Evolutionary conservation across 2,329 filamentous ascomycete species (phyloP).

Genomic region (Didymella exigua): DNA sequence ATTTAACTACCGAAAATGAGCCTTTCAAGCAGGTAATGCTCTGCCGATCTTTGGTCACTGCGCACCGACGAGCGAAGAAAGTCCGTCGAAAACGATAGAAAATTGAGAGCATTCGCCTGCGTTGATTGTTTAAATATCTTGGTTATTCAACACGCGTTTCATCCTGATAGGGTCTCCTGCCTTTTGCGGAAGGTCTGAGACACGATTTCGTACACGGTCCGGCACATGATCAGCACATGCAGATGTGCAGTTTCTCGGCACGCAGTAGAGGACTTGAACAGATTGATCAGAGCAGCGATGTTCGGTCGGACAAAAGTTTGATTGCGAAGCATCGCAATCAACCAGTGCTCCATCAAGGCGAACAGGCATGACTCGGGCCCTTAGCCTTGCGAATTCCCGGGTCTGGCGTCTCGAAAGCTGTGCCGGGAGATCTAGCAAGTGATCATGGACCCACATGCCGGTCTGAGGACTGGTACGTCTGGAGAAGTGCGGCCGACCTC

Average conservation of each 20-base stretch:
- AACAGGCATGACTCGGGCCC: background rate
- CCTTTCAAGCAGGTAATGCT: background rate
- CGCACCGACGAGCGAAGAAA: background rate
- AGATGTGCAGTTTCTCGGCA: background rate
- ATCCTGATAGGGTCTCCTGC: slow-evolving; percentile 2
- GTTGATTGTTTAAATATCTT: slow-evolving; percentile 4
- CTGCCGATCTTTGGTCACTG: background rate
- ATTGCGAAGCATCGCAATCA: background rate
- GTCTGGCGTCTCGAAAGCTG: slow-evolving; percentile 7
- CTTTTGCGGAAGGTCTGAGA: slow-evolving; percentile 6
- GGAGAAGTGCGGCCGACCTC: slow-evolving; percentile 7
- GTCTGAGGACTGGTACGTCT: slow-evolving; percentile 4
- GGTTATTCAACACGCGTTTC: slow-evolving; percentile 9
- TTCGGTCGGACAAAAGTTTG: slow-evolving; percentile 1
- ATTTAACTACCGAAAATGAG: background rate
- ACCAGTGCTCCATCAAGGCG: background rate
- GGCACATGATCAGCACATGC: background rate
- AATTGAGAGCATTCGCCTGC: background rate
- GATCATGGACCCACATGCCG: slow-evolving; percentile 10
- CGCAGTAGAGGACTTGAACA: background rate
- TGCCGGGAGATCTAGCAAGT: slow-evolving; percentile 8
- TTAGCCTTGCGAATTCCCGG: background rate
- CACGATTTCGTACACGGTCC: background rate
- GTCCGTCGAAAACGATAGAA: background rate
- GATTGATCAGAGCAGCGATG: background rate